Evolutionary conservation across 306 rosid species (phyloP).

Genomic region (Herpetospermum pedunculosum): DNA sequence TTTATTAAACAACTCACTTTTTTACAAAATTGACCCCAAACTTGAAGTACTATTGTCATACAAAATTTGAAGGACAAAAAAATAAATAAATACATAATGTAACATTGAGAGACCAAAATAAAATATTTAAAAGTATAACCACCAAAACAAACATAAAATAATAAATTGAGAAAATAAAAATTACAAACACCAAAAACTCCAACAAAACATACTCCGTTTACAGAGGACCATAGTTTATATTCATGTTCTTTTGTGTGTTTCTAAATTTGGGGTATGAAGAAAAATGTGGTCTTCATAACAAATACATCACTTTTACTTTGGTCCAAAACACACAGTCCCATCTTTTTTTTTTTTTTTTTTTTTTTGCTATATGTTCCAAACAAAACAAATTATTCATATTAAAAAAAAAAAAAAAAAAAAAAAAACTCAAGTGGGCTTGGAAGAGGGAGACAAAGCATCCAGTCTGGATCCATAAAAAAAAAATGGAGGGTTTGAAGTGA

Average conservation of each 20-base stretch:
- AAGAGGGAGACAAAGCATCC: constrained; percentile 1
- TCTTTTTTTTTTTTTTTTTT: no score
- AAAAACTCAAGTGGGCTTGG: background rate
- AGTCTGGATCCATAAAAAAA: background rate
- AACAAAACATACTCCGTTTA: background rate
- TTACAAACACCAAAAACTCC: background rate
- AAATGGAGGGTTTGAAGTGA: background rate
- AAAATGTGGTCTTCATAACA: background rate
- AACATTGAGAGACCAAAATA: background rate
- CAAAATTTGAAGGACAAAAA: background rate
- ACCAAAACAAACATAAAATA: background rate
- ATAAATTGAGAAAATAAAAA: background rate
- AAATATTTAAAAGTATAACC: background rate
- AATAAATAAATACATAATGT: background rate
- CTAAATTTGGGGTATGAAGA: background rate
- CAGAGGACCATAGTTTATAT: background rate
- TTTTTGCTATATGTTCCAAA: no score
- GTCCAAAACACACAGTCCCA: no score
- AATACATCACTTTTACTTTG: no score
- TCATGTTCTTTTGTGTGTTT: background rate
- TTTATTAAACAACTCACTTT: background rate
- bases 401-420: background rate
- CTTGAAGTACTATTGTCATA: background rate
- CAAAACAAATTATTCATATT: no score
- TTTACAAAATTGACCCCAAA: no score